Conservation (phyloP, 331 rosid species). For the Prunus yedoensis region DNA sequence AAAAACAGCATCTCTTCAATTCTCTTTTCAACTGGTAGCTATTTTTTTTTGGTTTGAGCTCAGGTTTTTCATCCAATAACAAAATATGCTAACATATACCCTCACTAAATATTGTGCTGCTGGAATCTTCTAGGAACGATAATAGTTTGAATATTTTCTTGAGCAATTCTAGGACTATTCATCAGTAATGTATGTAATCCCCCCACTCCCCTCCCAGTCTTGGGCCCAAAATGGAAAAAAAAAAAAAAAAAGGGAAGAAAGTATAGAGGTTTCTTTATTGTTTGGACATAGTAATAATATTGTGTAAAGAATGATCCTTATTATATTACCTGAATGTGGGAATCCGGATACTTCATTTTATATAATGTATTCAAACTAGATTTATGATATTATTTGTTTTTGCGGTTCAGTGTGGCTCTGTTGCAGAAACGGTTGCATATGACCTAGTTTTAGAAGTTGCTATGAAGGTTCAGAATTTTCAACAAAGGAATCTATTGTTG, state of each 20-base stretch:
- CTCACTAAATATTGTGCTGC: neutral
- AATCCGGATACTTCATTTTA: conserved; percentile 11
- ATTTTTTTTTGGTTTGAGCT: neutral
- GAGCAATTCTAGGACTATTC: neutral
- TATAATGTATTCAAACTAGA: conserved; percentile 4
- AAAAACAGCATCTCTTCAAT: neutral
- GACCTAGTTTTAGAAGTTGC: conserved; percentile 88
- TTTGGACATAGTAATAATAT: neutral
- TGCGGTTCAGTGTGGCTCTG: conserved; percentile 71
- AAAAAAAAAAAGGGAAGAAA: neutral
- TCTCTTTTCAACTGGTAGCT: neutral
- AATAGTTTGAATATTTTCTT: neutral
- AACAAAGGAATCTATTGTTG: conserved; percentile 72
- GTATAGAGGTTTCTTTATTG: neutral
- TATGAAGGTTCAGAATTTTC: conserved; percentile 90
- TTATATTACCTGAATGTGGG: conserved; percentile 7
- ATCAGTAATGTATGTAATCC: neutral
- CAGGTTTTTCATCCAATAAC: neutral
- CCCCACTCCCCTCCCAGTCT: neutral
- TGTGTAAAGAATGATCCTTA: neutral
- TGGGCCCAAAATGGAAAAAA: neutral
- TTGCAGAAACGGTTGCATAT: conserved; percentile 96
- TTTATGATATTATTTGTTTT: conserved; percentile 7
- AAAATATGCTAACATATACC: neutral
- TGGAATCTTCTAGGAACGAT: neutral